These are phyloP conservation scores for Clavulina sp. DNA, from an alignment of 768 basidiomycete genomes.

Conservation along the genomic window DNA sequence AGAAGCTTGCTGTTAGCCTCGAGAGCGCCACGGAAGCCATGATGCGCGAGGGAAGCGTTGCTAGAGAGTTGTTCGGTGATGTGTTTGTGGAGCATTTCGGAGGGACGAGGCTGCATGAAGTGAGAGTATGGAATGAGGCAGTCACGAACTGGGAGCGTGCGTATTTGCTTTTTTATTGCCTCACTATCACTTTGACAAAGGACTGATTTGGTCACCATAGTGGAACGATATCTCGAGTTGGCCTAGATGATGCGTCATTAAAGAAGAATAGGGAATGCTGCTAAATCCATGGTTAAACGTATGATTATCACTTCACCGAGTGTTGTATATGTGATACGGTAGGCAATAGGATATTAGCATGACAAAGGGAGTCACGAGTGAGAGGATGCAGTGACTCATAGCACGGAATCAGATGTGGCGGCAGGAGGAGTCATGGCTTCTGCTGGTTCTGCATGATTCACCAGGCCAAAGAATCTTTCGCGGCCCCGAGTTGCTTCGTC, in stretches of 20 bases:
- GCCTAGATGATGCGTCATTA: conserved; percentile 23
- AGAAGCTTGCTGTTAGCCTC: conserved; percentile 62
- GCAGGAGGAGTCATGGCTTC: too few relatives aligned
- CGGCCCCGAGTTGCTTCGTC: conserved; percentile 57
- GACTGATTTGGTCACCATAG: conserved; percentile 23
- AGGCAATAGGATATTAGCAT: background rate
- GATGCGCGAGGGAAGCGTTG: conserved; percentile 61
- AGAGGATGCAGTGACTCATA: background rate
- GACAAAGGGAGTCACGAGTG: background rate
- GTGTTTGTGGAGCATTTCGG: conserved; percentile 90
- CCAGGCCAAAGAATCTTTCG: conserved; percentile 68
- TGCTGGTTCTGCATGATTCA: conserved; percentile 27
- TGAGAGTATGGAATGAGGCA: conserved; percentile 69
- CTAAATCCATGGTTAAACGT: too few relatives aligned
- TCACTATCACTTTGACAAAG: background rate
- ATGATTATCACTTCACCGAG: background rate
- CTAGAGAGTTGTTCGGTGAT: conserved; percentile 67
- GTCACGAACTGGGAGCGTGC: conserved; percentile 90
- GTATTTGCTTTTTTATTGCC: conserved; percentile 13
- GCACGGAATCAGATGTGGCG: background rate
- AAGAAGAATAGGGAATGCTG: too few relatives aligned
- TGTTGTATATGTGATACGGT: background rate
- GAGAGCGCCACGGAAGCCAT: conserved; percentile 66
- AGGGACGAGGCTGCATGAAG: conserved; percentile 87
- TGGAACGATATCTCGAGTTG: conserved; percentile 75